Conservation (phyloP, 1,284 basidiomycete species). For the Acaromyces ingoldii region DNA sequence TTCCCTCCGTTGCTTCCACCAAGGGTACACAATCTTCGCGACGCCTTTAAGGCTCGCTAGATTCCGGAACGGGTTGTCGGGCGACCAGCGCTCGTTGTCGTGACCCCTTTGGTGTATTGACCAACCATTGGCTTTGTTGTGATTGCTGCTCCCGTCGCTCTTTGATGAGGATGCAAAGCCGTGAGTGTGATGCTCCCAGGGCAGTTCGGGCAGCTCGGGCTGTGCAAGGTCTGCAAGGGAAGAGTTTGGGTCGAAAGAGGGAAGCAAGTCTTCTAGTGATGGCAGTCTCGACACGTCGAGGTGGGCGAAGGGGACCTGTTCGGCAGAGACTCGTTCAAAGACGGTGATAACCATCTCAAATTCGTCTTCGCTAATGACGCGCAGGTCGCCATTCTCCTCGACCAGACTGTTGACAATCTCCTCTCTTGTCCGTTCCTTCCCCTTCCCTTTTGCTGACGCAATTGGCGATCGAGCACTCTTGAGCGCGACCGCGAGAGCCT, state of each 20-base stretch:
- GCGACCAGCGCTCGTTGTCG: conserved; percentile 23
- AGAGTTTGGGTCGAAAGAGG: conserved; percentile 39
- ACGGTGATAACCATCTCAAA: conserved; percentile 94
- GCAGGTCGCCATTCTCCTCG: conserved; percentile 57
- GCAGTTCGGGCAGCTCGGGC: conserved; percentile 36
- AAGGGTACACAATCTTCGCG: conserved; percentile 38
- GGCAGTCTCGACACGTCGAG: conserved; percentile 55
- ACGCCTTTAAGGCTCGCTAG: conserved; percentile 38
- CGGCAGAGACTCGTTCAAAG: conserved; percentile 85
- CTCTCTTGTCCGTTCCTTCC: conserved; percentile 55
- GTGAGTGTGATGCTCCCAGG: conserved; percentile 23
- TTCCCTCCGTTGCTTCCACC: conserved; percentile 46
- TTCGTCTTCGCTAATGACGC: conserved; percentile 67
- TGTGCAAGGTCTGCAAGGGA: conserved; percentile 25
- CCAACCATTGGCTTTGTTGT: not conserved
- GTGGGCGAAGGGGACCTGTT: conserved; percentile 82
- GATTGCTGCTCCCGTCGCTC: not conserved
- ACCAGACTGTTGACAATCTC: conserved; percentile 56
- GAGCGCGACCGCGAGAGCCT: conserved; percentile 73
- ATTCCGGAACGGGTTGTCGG: conserved; percentile 41
- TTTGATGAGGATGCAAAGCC: conserved; percentile 8
- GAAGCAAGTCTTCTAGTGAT: conserved; percentile 28
- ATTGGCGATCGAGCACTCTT: conserved; percentile 55
- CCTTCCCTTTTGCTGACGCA: conserved; percentile 33
- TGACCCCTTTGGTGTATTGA: no score